phyloP scores from a whole-genome alignment of 805 yeast species.

The Starmerella stellata region DNA sequence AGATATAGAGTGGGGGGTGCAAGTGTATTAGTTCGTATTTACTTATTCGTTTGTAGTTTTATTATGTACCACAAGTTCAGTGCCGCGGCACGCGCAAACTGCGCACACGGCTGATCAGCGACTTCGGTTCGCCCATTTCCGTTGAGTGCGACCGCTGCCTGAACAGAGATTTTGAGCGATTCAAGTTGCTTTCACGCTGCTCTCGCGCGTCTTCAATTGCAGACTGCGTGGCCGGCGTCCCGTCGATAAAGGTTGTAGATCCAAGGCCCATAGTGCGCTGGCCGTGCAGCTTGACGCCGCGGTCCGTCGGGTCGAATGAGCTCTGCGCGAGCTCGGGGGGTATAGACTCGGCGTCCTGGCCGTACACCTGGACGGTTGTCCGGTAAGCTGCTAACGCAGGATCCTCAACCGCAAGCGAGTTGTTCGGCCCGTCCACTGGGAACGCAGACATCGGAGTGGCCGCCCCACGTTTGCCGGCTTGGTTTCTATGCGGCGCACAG shows the following conservation, averaged over 20 bases:
- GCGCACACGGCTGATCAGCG: constrained; percentile 64
- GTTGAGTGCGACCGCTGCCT: neutral
- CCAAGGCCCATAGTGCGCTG: constrained; percentile 76
- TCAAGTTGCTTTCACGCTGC: constrained; percentile 28
- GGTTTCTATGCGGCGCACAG: constrained; percentile 89
- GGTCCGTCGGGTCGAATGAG: constrained; percentile 49
- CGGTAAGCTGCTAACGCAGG: constrained; percentile 25
- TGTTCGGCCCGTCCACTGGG: constrained; percentile 90
- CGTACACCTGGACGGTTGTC: constrained; percentile 59
- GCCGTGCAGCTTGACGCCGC: constrained; percentile 67
- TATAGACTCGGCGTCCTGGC: constrained; percentile 26
- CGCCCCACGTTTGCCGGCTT: constrained; percentile 22
- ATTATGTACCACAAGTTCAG: too few relatives aligned
- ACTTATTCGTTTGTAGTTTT: too few relatives aligned
- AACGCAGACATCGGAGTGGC: constrained; percentile 74
- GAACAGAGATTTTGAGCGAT: constrained; percentile 61
- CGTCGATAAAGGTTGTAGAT: constrained; percentile 79
- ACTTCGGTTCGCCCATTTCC: constrained; percentile 15
- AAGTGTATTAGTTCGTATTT: too few relatives aligned
- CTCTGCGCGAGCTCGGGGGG: constrained; percentile 10
- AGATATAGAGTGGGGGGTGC: too few relatives aligned
- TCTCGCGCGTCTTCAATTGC: constrained; percentile 24
- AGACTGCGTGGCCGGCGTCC: constrained; percentile 67
- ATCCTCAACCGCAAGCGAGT: constrained; percentile 53
- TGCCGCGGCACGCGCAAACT: constrained; percentile 48